These are phyloP conservation scores for Crataegus laevigata DNA, from an alignment of 306 rosid species.

Conservation along the genomic window DNA sequence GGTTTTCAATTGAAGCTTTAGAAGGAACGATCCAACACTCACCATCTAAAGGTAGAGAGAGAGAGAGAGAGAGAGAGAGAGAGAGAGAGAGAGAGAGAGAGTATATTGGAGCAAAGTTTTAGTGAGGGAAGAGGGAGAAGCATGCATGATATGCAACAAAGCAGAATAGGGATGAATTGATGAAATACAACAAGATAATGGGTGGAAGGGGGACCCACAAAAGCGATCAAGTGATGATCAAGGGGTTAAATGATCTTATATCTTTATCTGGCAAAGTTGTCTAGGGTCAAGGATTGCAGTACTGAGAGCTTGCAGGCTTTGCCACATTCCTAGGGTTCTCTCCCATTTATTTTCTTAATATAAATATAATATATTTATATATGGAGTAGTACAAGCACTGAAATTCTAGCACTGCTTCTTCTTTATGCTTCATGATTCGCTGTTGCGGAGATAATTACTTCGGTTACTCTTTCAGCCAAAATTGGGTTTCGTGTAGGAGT, in stretches of 20 bases:
- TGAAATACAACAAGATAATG: constrained; percentile 9
- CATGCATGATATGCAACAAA: constrained; percentile 28
- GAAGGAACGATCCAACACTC: background rate
- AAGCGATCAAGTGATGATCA: background rate
- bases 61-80: background rate
- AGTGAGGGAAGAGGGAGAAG: constrained; percentile 8
- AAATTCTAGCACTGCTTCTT: constrained; percentile 9
- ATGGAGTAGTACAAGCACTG: constrained; percentile 3
- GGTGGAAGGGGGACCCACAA: constrained; percentile 17
- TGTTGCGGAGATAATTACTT: background rate
- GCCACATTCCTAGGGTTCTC: constrained; percentile 11
- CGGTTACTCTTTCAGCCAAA: background rate
- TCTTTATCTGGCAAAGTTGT: background rate
- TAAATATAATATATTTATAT: background rate
- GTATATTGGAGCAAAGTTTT: constrained; percentile 18
- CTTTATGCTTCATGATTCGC: background rate
- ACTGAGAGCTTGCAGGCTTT: constrained; percentile 11
- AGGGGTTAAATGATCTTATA: background rate
- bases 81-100: background rate
- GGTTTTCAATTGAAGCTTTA: background rate
- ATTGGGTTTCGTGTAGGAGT: background rate
- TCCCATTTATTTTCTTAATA: background rate
- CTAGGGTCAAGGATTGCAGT: constrained; percentile 33
- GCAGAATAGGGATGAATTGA: constrained; percentile 8
- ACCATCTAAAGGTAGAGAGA: background rate